Percentiles rank a stretch among this genome's conserved stretches.
These are phyloP conservation scores for Neurospora intermedia DNA, from an alignment of 495 filamentous ascomycete genomes.

Conservation along the genomic window DNA sequence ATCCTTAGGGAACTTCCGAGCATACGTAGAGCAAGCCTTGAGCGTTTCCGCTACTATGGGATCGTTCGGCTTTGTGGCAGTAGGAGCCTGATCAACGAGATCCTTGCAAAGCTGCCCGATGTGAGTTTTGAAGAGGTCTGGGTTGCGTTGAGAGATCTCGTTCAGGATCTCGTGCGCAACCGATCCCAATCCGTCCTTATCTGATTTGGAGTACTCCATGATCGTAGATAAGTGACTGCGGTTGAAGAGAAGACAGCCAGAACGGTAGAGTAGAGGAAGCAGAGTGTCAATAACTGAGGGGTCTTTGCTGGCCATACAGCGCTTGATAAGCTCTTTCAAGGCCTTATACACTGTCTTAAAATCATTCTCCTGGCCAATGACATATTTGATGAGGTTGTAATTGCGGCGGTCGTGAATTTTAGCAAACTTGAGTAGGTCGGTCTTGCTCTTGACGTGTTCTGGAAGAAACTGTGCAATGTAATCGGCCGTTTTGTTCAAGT, in stretches of 20 bases:
- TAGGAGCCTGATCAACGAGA: conserved; percentile 70
- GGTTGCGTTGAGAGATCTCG: conserved; percentile 81
- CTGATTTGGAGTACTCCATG: conserved; percentile 71
- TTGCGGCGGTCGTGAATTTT: conserved; percentile 83
- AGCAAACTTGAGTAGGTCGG: conserved; percentile 80
- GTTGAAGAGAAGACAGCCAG: conserved; percentile 79
- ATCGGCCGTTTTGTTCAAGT: conserved; percentile 56
- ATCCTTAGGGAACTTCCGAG: conserved; percentile 71
- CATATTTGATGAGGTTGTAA: conserved; percentile 80
- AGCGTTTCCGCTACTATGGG: conserved; percentile 69
- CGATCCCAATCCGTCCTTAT: conserved; percentile 63
- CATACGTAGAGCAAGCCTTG: conserved; percentile 86
- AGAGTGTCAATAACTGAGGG: conserved; percentile 63
- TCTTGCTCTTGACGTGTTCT: conserved; percentile 52
- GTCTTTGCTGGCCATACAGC: conserved; percentile 47
- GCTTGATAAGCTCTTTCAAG: conserved; percentile 78
- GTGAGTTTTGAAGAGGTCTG: conserved; percentile 82
- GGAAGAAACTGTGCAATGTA: conserved; percentile 64
- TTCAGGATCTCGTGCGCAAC: conserved; percentile 85
- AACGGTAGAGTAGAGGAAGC: conserved; percentile 73
- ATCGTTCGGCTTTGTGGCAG: conserved; percentile 50
- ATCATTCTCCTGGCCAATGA: conserved; percentile 77
- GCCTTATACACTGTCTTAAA: conserved; percentile 83
- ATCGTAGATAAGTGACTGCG: conserved; percentile 85
- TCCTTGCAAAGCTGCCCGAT: conserved; percentile 84